These are phyloP conservation scores for Laetiporus sulphureus DNA, from an alignment of 1,284 basidiomycete genomes.

Conservation along the genomic window DNA sequence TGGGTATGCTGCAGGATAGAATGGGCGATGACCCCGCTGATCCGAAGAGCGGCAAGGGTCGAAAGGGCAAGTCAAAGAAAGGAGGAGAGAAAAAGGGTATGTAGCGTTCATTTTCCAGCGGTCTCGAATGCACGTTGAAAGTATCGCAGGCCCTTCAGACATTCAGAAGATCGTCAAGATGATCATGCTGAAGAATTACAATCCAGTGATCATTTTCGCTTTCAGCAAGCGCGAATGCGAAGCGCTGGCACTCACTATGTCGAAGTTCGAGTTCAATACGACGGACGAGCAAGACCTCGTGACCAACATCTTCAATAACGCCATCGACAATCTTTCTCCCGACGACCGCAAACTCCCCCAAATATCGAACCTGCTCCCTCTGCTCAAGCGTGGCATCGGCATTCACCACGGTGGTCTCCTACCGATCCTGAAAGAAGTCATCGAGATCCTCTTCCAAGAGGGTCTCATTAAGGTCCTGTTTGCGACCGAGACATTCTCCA, in stretches of 20 bases:
- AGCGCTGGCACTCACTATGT: conserved; percentile 83
- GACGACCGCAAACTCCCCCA: conserved; percentile 92
- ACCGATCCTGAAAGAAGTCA: conserved; percentile 97
- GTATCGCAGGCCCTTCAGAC: conserved; percentile 73
- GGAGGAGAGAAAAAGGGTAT: conserved; percentile 88
- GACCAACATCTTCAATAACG: conserved; percentile 89
- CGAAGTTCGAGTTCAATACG: conserved; percentile 95
- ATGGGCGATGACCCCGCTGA: conserved; percentile 94
- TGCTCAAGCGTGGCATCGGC: conserved; percentile 94
- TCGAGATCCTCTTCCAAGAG: conserved; percentile 99
- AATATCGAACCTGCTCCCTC: conserved; percentile 88
- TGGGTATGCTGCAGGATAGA: conserved; percentile 85
- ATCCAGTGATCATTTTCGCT: conserved; percentile 98
- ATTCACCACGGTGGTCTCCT: conserved; percentile 98
- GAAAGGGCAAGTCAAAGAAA: conserved; percentile 87
- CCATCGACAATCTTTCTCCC: conserved; percentile 83
- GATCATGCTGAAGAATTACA: conserved; percentile 98
- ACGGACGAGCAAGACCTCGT: conserved; percentile 92
- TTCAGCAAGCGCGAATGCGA: conserved; percentile 99
- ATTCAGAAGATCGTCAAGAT: conserved; percentile 98
- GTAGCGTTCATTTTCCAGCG: conserved; percentile 10
- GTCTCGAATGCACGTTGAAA: conserved; percentile 2
- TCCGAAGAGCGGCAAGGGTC: conserved; percentile 74
- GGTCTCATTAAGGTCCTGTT: conserved; percentile 99
- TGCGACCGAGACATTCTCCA: conserved; percentile 99